A percentile compares a stretch with the other conserved stretches of the same genome.
phyloP scores from a whole-genome alignment of 495 filamentous ascomycete genomes.

The Talaromyces stipitatus region DNA sequence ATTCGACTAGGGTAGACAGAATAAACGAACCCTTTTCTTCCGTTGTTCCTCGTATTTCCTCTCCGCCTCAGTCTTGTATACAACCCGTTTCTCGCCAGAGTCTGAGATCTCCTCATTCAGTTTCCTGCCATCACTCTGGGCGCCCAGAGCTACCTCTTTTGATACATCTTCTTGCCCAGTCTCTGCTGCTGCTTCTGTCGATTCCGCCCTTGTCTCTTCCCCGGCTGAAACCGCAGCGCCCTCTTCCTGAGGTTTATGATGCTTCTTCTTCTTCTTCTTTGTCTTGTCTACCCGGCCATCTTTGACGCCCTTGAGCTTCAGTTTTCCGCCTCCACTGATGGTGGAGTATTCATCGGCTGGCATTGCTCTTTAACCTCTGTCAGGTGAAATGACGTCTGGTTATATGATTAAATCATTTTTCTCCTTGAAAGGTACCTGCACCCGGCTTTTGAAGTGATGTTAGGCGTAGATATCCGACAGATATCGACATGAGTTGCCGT shows the following conservation, averaged over 20 bases:
- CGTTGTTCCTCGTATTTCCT: constrained; percentile 68
- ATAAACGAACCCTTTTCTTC: constrained; percentile 62
- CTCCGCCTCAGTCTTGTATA: constrained; percentile 80
- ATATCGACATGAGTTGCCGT: not conserved
- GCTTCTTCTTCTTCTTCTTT: constrained; percentile 60
- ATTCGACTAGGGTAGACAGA: not conserved
- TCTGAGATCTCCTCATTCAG: not conserved
- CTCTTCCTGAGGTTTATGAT: no score
- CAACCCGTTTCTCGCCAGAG: not conserved
- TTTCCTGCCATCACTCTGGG: not conserved
- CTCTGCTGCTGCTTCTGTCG: not conserved
- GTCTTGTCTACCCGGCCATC: constrained; percentile 45
- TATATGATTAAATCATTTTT: not conserved
- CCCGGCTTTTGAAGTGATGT: not conserved
- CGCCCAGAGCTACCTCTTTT: no score
- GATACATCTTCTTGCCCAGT: not conserved
- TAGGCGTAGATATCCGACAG: not conserved
- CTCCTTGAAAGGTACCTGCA: not conserved
- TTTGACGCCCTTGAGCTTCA: constrained; percentile 73
- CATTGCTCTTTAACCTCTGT: constrained; percentile 25
- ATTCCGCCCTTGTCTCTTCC: constrained; percentile 10
- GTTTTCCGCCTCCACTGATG: constrained; percentile 53
- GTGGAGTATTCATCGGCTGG: constrained; percentile 64
- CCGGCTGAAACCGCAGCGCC: no score
- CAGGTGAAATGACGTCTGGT: not conserved